phyloP scores from a whole-genome alignment of 306 rosid genomes.

The Senna tora region DNA sequence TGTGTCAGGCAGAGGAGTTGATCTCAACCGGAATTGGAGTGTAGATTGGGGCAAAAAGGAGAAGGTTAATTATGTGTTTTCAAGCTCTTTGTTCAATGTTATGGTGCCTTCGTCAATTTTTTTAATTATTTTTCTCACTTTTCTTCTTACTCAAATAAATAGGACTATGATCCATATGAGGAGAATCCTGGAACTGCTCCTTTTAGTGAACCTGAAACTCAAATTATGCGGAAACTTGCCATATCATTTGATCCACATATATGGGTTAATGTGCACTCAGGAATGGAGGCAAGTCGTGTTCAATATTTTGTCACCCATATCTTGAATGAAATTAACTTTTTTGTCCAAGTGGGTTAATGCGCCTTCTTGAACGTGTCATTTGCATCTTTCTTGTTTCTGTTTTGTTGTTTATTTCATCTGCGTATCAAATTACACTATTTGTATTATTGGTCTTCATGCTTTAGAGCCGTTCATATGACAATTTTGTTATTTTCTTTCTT shows the following conservation, averaged over 20 bases:
- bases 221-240: constrained; percentile 89
- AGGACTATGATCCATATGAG: constrained; percentile 97
- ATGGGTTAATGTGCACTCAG: constrained; percentile 96
- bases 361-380: background rate
- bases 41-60: constrained; percentile 99
- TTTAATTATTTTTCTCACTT: constrained; percentile 22
- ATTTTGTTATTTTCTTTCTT: constrained; percentile 16
- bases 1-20: constrained; percentile 93
- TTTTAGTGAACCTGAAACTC: constrained; percentile 97
- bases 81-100: constrained; percentile 27
- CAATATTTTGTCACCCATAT: constrained; percentile 8
- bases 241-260: constrained; percentile 89
- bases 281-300: constrained; percentile 77
- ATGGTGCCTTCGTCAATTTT: constrained; percentile 13
- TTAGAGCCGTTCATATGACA: constrained; percentile 12
- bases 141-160: constrained; percentile 32
- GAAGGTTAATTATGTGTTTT: constrained; percentile 57
- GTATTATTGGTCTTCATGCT: constrained; percentile 12
- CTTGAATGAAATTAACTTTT: constrained; percentile 15
- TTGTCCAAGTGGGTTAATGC: no score
- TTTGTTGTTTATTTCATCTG: background rate
- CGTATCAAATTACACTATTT: constrained; percentile 14
- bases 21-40: constrained; percentile 97
- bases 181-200: constrained; percentile 92
- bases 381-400: background rate